A percentile compares a stretch with the other conserved stretches of the same genome.
Conservation (phyloP, 495 filamentous ascomycete genomes). For the Aspergillus incahuasiensis region DNA sequence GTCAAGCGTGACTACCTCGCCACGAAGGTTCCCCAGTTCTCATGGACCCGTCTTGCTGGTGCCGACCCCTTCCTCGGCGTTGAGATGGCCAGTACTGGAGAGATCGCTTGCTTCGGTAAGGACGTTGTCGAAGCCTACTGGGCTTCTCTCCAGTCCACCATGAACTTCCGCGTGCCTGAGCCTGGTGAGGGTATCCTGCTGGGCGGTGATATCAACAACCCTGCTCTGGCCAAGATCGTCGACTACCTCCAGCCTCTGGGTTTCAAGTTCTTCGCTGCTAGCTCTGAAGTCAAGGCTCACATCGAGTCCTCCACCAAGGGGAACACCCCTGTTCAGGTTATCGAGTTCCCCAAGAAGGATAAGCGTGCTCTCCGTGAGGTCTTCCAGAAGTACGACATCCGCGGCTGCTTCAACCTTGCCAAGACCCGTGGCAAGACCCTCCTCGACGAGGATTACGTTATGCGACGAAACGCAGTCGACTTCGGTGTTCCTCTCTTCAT, state of each 20-base stretch:
- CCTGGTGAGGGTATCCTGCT: conserved; percentile 92
- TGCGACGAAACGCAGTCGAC: conserved; percentile 96
- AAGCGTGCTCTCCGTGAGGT: conserved; percentile 93
- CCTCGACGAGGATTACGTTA: conserved; percentile 93
- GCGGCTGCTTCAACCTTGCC: conserved; percentile 93
- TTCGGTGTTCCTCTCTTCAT: conserved; percentile 97
- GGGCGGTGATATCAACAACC: conserved; percentile 69
- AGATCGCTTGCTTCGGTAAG: conserved; percentile 98
- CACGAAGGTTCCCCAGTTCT: conserved; percentile 97
- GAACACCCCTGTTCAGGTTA: conserved; percentile 72
- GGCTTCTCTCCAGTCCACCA: conserved; percentile 90
- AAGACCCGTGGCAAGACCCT: conserved; percentile 75
- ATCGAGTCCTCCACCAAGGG: conserved; percentile 66
- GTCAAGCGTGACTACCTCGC: conserved; percentile 85
- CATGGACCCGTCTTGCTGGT: conserved; percentile 96
- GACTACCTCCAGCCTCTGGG: conserved; percentile 81
- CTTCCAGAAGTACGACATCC: conserved; percentile 94
- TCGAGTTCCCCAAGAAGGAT: conserved; percentile 95
- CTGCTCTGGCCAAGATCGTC: conserved; percentile 68
- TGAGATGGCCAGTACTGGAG: conserved; percentile 94
- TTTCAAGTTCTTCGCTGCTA: conserved; percentile 90
- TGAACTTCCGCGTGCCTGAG: conserved; percentile 97
- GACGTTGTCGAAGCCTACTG: conserved; percentile 96
- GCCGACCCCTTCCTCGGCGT: conserved; percentile 97
- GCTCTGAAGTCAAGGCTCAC: conserved; percentile 71